A percentile compares a stretch with the other conserved stretches of the same genome.
phyloP scores from a whole-genome alignment of 2,329 filamentous ascomycete genomes.

The Trichoderma sp. region DNA sequence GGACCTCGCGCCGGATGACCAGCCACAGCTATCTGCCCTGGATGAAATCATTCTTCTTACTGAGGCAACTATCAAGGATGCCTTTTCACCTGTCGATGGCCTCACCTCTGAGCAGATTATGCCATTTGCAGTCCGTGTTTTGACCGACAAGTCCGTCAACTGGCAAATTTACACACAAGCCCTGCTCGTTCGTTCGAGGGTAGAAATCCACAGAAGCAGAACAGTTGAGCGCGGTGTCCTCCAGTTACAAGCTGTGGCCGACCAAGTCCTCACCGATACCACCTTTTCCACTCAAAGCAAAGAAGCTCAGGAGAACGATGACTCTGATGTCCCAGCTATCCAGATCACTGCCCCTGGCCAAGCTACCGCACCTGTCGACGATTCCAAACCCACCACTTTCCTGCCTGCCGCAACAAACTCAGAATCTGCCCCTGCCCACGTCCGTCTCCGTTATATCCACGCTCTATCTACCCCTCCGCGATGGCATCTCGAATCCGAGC shows the following conservation, averaged over 20 bases:
- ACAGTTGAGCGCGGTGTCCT: slow-evolving; percentile 87
- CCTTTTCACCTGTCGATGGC: slow-evolving; percentile 75
- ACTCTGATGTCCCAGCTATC: slow-evolving; percentile 43
- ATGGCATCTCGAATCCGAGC: slow-evolving; percentile 92
- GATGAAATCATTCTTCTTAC: slow-evolving; percentile 91
- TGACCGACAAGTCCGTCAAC: slow-evolving; percentile 86
- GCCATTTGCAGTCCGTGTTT: slow-evolving; percentile 83
- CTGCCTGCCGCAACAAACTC: slow-evolving; percentile 70
- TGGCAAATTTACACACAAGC: slow-evolving; percentile 98
- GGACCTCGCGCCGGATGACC: slow-evolving; percentile 69
- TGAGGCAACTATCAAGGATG: slow-evolving; percentile 84
- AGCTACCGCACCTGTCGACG: slow-evolving; percentile 23
- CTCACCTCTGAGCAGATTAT: slow-evolving; percentile 91
- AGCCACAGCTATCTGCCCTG: slow-evolving; percentile 76
- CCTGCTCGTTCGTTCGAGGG: slow-evolving; percentile 80
- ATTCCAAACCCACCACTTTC: slow-evolving; percentile 66
- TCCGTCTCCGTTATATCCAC: slow-evolving; percentile 81
- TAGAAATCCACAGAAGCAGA: slow-evolving; percentile 81
- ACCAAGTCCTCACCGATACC: slow-evolving; percentile 91
- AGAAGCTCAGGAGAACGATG: slow-evolving; percentile 28
- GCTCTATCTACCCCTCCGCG: slow-evolving; percentile 78
- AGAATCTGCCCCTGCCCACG: slow-evolving; percentile 73
- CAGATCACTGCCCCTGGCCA: slow-evolving; percentile 41
- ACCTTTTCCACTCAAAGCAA: slow-evolving; percentile 34
- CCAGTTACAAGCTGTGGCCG: slow-evolving; percentile 91